Conservation (phyloP, 176 grass and related monocot species). For the Melocanna baccifera region DNA sequence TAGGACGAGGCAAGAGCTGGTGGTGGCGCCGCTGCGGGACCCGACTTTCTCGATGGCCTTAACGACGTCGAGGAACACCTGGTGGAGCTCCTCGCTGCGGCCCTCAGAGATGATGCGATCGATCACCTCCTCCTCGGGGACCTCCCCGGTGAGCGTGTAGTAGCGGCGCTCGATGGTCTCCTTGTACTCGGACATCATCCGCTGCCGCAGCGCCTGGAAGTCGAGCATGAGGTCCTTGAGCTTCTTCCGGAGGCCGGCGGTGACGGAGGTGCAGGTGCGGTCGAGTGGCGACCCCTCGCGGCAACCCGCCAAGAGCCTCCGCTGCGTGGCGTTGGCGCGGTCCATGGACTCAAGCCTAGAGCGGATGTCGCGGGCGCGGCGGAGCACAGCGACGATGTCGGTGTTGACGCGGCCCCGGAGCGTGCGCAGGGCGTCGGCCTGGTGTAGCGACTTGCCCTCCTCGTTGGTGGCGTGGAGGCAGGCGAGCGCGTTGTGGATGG, state of each 20-base stretch:
- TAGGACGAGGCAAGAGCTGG: too few species aligned
- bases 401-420: slow-evolving; percentile 70
- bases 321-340: slow-evolving; percentile 63
- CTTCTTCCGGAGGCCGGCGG: slow-evolving; percentile 78
- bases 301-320: slow-evolving; percentile 63
- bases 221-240: slow-evolving; percentile 95
- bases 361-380: slow-evolving; percentile 64
- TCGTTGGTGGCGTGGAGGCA: slow-evolving; percentile 76
- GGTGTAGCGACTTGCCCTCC: slow-evolving; percentile 80
- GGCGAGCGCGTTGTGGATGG: slow-evolving; percentile 69
- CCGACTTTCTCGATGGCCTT: too few species aligned
- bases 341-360: slow-evolving; percentile 75
- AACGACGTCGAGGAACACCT: slow-evolving; percentile 91
- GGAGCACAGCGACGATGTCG: slow-evolving; percentile 67
- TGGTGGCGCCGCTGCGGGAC: too few species aligned
- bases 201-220: slow-evolving; percentile 89
- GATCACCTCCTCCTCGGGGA: slow-evolving; percentile 80
- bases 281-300: slow-evolving; percentile 78
- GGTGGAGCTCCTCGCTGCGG: slow-evolving; percentile 82
- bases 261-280: slow-evolving; percentile 80
- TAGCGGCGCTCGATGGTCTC: slow-evolving; percentile 87
- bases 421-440: slow-evolving; percentile 67
- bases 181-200: slow-evolving; percentile 88
- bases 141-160: slow-evolving; percentile 84
- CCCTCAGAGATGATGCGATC: slow-evolving; percentile 84